Conservation (phyloP, 192 early-diverging fungal species). For the Mortierella hygrophila region DNA sequence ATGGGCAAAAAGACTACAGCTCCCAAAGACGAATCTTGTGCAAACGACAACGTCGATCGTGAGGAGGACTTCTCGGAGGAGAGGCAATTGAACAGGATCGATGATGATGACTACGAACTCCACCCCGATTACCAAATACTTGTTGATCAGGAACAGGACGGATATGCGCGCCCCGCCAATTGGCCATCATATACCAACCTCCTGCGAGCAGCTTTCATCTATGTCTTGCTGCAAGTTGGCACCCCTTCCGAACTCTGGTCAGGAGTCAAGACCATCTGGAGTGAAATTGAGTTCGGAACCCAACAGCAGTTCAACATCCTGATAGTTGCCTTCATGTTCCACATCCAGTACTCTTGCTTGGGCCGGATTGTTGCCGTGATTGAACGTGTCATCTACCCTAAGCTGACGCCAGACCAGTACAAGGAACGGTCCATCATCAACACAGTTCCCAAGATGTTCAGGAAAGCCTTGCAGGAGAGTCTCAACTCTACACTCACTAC, state of each 20-base stretch:
- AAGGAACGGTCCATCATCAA: conserved; percentile 27
- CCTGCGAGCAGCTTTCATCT: conserved; percentile 24
- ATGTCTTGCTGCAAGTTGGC: conserved; percentile 15
- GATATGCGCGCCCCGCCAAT: conserved; percentile 22
- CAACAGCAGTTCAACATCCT: conserved; percentile 18
- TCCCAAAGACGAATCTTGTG: background rate
- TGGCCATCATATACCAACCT: conserved; percentile 47
- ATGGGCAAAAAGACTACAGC: background rate
- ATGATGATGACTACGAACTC: conserved; percentile 41
- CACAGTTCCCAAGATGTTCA: conserved; percentile 12
- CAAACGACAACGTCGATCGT: background rate
- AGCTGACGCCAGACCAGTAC: conserved; percentile 12
- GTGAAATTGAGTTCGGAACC: conserved; percentile 25
- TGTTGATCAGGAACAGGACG: conserved; percentile 41
- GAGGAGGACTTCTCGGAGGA: background rate
- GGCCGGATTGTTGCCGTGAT: conserved; percentile 18
- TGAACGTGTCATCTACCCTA: conserved; percentile 27
- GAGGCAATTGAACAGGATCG: conserved; percentile 1
- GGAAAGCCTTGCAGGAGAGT: conserved; percentile 28
- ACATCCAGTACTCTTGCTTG: conserved; percentile 39
- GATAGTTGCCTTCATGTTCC: conserved; percentile 23
- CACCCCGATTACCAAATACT: conserved; percentile 39
- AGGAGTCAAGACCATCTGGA: conserved; percentile 16
- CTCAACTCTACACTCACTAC: conserved; percentile 48
- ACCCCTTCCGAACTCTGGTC: conserved; percentile 22